Evolutionary conservation across 108 stramenopile species (phyloP).

Genomic region (Epithemia pelagica): DNA sequence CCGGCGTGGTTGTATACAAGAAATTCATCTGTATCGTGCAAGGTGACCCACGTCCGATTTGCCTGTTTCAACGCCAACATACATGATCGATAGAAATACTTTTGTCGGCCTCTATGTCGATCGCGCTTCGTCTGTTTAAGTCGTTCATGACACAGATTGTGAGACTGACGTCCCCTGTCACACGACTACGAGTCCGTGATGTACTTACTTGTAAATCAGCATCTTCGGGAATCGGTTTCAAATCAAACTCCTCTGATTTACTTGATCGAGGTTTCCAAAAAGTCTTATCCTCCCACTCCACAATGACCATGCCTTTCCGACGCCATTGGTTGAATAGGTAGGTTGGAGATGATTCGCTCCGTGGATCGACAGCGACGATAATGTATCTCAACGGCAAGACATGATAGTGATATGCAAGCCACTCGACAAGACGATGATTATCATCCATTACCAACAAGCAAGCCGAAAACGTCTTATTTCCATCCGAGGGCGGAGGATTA

Average conservation of each 20-base stretch:
- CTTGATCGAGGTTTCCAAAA: slow-evolving; percentile 12
- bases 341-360: slow-evolving; percentile 27
- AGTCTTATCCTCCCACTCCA: slow-evolving; percentile 27
- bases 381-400: slow-evolving; percentile 52
- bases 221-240: slow-evolving; percentile 16
- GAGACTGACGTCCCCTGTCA: no score
- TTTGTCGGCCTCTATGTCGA: slow-evolving; percentile 47
- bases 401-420: slow-evolving; percentile 75
- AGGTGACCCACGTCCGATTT: slow-evolving; percentile 32
- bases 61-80: slow-evolving; percentile 13
- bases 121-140: slow-evolving; percentile 19
- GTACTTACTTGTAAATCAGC: slow-evolving; percentile 18
- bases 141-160: background rate
- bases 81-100: slow-evolving; percentile 31
- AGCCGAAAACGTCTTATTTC: slow-evolving; percentile 29
- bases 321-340: slow-evolving; percentile 39
- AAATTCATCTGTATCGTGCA: slow-evolving; percentile 50
- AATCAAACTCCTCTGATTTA: slow-evolving; percentile 1
- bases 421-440: slow-evolving; percentile 30
- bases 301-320: slow-evolving; percentile 21
- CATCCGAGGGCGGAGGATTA: slow-evolving; percentile 19
- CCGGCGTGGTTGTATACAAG: slow-evolving; percentile 34
- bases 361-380: slow-evolving; percentile 61
- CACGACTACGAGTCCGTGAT: no score
- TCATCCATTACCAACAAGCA: slow-evolving; percentile 62